Conservation (phyloP, 495 filamentous ascomycete genomes). For the Talaromyces thailandensis region DNA sequence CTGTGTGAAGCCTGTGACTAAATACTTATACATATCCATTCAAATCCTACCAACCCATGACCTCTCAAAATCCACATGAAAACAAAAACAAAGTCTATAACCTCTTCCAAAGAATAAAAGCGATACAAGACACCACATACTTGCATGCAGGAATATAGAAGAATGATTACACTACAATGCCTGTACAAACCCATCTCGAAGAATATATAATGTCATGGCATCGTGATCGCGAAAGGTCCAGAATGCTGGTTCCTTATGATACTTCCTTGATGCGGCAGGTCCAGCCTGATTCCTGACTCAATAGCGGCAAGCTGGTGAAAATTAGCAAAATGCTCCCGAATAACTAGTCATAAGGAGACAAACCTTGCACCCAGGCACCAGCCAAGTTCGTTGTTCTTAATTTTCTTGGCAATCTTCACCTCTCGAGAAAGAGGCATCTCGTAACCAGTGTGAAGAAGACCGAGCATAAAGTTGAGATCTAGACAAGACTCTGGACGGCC, state of each 20-base stretch:
- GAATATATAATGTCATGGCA: conserved; percentile 16
- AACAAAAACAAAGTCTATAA: not conserved
- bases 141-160: not conserved
- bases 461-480: conserved; percentile 92
- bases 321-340: too few species aligned
- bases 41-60: not conserved
- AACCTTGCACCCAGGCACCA: conserved; percentile 98
- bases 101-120: not conserved
- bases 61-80: not conserved
- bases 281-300: conserved; percentile 68
- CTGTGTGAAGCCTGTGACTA: not conserved
- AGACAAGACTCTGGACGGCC: conserved; percentile 84
- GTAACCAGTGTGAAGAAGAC: conserved; percentile 88
- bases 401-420: conserved; percentile 97
- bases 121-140: not conserved
- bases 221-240: conserved; percentile 14
- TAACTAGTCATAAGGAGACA: conserved; percentile 19
- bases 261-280: conserved; percentile 62
- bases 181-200: not conserved
- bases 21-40: not conserved
- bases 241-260: conserved; percentile 22
- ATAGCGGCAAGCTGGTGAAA: conserved; percentile 64
- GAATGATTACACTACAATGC: not conserved
- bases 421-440: conserved; percentile 95
- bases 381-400: conserved; percentile 90